Base-by-base conservation (phyloP, 257 asterid genomes). In the Solanum ossicruentum region DNA sequence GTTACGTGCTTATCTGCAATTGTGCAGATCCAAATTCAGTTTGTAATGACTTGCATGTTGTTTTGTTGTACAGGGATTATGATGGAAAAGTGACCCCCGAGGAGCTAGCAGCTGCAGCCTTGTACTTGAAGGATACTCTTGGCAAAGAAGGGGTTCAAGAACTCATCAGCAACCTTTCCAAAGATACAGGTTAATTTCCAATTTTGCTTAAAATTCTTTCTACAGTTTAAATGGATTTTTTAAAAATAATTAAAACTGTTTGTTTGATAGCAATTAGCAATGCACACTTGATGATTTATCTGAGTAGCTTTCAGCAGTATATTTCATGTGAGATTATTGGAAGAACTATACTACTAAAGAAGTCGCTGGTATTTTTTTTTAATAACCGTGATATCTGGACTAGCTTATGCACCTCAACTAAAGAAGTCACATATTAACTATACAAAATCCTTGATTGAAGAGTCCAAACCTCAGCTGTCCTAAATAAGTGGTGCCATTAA, bases 1-100 rank as follows among this genome's bases (percentile, higher is more conserved):
- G 23, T 78, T 52, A 78, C 17, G 28, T 78, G 26, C 12, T 52
- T 61, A 75, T 23, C 16, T 78, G 65, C 65, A 78, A 16, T 18
- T 52, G 47, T 12, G 11, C 20, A 16, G 17, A 52, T 77, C 82
- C 47, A 78, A 52, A 16, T 78, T 26, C 52, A 26, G 49, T 47
- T 78, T 51, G 16, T 78, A 16, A 52, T 52, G 82, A 52, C 82
- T 7, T 77, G 45, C 82, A 51, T 52, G 47, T 0, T 78, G 49
- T 78, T 26, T 51, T 51, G 82, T 78, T 81, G 11, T 87, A 80
- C 91, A 93, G 98, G 86, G 98, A 93, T 87, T 87, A 91, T 88
- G 98, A 94, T 87, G 97, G 97, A 81, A 95, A 95, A 89, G 96
- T 93, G 85, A 94, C 94, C 84, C 91, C 98, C 3, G 98, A 93